Evolutionary conservation across 1,284 basidiomycete genomes (phyloP).

Genomic region (Xerocomus amazonicus): DNA sequence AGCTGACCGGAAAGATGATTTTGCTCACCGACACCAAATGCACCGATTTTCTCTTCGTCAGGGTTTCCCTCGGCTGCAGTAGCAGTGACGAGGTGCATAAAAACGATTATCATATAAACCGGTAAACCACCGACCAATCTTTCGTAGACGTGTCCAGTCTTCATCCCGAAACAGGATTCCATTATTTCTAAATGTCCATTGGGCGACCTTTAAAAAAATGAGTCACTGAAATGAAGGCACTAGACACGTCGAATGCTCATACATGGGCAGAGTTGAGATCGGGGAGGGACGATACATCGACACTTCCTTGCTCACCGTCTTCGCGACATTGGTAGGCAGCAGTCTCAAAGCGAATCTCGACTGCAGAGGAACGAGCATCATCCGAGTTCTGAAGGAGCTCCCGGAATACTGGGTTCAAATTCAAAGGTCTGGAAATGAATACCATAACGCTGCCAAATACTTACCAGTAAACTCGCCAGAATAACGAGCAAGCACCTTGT

Average conservation of each 20-base stretch:
- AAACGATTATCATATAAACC: background rate
- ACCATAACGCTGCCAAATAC: background rate
- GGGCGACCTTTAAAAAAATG: constrained; percentile 47
- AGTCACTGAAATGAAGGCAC: constrained; percentile 11
- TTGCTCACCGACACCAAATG: constrained; percentile 74
- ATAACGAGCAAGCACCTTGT: constrained; percentile 95
- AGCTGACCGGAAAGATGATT: background rate
- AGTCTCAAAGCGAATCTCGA: constrained; percentile 83
- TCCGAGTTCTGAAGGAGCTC: constrained; percentile 95
- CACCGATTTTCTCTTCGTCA: constrained; percentile 82
- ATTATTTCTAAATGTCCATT: constrained; percentile 86
- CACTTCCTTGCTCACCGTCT: constrained; percentile 6
- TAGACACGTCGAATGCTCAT: constrained; percentile 5
- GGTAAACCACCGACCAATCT: constrained; percentile 59
- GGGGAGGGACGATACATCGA: constrained; percentile 36
- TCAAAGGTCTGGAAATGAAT: background rate
- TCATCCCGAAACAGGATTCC: constrained; percentile 78
- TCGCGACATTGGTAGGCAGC: constrained; percentile 48
- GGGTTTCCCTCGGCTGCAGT: constrained; percentile 75
- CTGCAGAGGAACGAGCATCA: constrained; percentile 80
- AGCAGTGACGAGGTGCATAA: background rate
- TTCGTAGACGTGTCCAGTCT: constrained; percentile 87
- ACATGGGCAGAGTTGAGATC: constrained; percentile 60
- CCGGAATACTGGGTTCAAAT: constrained; percentile 61
- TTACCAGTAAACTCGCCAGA: constrained; percentile 86